Evolutionary conservation across 2,329 filamentous ascomycete genomes (phyloP).

Genomic region (Exophiala phaeomuriformis): DNA sequence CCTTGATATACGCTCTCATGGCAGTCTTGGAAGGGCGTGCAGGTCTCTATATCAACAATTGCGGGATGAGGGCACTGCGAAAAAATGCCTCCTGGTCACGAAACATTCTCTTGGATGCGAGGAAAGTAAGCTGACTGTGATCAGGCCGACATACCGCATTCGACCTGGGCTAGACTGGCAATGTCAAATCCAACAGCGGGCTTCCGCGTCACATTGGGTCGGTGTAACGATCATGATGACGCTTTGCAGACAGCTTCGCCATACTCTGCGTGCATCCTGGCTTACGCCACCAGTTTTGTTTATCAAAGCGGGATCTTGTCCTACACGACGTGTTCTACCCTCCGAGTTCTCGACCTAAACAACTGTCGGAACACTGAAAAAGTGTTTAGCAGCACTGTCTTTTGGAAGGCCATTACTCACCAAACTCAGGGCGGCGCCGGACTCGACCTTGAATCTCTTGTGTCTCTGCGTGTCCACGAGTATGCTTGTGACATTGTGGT

Average conservation of each 20-base stretch:
- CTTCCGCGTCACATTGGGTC: slow-evolving; percentile 46
- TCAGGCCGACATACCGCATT: slow-evolving; percentile 36
- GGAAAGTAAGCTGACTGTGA: slow-evolving; percentile 17
- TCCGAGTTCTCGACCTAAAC: slow-evolving; percentile 56
- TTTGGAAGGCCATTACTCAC: slow-evolving; percentile 30
- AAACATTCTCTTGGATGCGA: not conserved
- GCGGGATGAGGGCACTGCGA: slow-evolving; percentile 50
- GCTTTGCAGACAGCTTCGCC: slow-evolving; percentile 48
- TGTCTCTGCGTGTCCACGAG: slow-evolving; percentile 46
- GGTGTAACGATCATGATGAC: slow-evolving; percentile 54
- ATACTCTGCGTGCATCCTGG: slow-evolving; percentile 54
- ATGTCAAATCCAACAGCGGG: slow-evolving; percentile 42
- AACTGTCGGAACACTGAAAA: slow-evolving; percentile 44
- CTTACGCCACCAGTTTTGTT: slow-evolving; percentile 53
- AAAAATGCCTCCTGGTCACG: slow-evolving; percentile 51
- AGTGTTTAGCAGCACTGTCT: slow-evolving; percentile 48
- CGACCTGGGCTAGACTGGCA: slow-evolving; percentile 32
- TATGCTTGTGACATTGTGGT: slow-evolving; percentile 52
- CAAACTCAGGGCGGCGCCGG: not conserved
- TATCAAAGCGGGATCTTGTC: slow-evolving; percentile 60
- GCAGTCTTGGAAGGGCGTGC: slow-evolving; percentile 50
- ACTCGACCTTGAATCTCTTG: slow-evolving; percentile 28
- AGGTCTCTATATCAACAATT: slow-evolving; percentile 47
- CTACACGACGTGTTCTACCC: slow-evolving; percentile 48
- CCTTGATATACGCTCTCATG: slow-evolving; percentile 53